Percentiles rank a stretch among this genome's conserved stretches.
These are phyloP conservation scores for Trypanosoma lewisi DNA, from an alignment of 208 protist species.

Conservation along the genomic window DNA sequence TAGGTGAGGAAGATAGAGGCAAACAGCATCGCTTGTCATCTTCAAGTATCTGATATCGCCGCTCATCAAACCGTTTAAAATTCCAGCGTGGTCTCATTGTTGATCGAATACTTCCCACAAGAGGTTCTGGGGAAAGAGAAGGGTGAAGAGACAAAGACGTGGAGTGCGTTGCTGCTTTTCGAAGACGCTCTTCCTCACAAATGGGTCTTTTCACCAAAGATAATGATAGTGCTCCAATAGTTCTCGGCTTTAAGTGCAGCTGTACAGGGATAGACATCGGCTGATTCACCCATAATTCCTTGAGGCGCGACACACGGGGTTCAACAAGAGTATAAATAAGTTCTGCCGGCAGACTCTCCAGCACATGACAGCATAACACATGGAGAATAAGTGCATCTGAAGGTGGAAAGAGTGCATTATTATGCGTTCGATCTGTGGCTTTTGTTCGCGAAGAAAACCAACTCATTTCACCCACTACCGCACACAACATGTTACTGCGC, in stretches of 20 bases:
- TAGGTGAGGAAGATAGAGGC: slow-evolving; percentile 9
- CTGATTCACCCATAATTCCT: slow-evolving; percentile 68
- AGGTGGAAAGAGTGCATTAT: slow-evolving; percentile 89
- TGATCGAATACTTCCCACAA: slow-evolving; percentile 38
- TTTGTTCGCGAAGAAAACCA: slow-evolving; percentile 84
- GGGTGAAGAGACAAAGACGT: slow-evolving; percentile 15
- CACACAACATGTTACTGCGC: slow-evolving; percentile 62
- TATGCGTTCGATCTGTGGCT: slow-evolving; percentile 82
- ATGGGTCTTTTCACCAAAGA: slow-evolving; percentile 25
- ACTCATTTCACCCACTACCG: slow-evolving; percentile 77
- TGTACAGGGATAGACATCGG: slow-evolving; percentile 81
- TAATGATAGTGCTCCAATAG: slow-evolving; percentile 48
- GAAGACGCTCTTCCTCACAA: neutral
- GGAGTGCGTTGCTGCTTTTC: slow-evolving; percentile 8
- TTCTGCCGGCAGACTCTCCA: slow-evolving; percentile 80
- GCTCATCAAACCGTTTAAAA: slow-evolving; percentile 43
- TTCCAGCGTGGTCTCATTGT: slow-evolving; percentile 56
- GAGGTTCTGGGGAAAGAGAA: slow-evolving; percentile 27
- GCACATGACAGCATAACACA: slow-evolving; percentile 68
- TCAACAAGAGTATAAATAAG: slow-evolving; percentile 56
- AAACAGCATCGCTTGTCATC: slow-evolving; percentile 12
- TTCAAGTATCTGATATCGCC: slow-evolving; percentile 23
- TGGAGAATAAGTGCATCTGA: slow-evolving; percentile 88
- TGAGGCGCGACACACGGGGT: slow-evolving; percentile 45
- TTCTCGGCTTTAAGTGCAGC: slow-evolving; percentile 54